These are phyloP conservation scores for Penicillium sp. DNA, from an alignment of 2,329 filamentous ascomycete genomes.

Conservation along the genomic window DNA sequence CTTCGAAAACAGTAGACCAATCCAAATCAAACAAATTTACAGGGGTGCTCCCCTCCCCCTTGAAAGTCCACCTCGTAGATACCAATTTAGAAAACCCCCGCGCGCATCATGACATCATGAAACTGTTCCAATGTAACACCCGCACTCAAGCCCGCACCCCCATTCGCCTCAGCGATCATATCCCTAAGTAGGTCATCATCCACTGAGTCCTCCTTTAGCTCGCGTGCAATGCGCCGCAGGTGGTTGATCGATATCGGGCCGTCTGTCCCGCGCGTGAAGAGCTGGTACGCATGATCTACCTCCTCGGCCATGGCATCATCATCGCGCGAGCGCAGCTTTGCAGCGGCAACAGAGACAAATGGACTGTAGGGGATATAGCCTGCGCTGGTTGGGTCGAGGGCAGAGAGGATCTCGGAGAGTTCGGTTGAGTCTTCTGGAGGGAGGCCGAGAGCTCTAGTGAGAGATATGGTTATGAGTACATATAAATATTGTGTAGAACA, in stretches of 20 bases:
- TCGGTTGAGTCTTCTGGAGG: conserved; percentile 64
- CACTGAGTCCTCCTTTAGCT: conserved; percentile 75
- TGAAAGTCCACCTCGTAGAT: not conserved
- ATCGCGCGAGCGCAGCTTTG: conserved; percentile 68
- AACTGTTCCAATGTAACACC: conserved; percentile 80
- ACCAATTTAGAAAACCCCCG: conserved; percentile 69
- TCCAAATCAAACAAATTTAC: not conserved
- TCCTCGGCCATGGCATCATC: conserved; percentile 63
- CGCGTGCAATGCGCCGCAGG: conserved; percentile 73
- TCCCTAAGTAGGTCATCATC: conserved; percentile 80
- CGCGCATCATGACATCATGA: conserved; percentile 78
- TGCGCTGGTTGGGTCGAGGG: conserved; percentile 78
- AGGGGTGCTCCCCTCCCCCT: not conserved
- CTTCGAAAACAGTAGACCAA: conserved; percentile 2
- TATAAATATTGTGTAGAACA: not conserved
- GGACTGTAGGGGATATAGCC: conserved; percentile 76
- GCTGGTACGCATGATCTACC: conserved; percentile 74
- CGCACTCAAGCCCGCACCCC: conserved; percentile 66
- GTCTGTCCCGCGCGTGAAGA: conserved; percentile 64
- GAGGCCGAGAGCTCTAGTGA: conserved; percentile 73
- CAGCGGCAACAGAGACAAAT: conserved; percentile 84
- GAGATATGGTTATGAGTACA: not conserved
- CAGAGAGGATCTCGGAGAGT: conserved; percentile 71
- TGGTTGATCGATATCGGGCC: conserved; percentile 77
- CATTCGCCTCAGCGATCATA: conserved; percentile 95